Conservation (phyloP, 2,329 filamentous ascomycete species). For the Fusarium kyushuense region DNA sequence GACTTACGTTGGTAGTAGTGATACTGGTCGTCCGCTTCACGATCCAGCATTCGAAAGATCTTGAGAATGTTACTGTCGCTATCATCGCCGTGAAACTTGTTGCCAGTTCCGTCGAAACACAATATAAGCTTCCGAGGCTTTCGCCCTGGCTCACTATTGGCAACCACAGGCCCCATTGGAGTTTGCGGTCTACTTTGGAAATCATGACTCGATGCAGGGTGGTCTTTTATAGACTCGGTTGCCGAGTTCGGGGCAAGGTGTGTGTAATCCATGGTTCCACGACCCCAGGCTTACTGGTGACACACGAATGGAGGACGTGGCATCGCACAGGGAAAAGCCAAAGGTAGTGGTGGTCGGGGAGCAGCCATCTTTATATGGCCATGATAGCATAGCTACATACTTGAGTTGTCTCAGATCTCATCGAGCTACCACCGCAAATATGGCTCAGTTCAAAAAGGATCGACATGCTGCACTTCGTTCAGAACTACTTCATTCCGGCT, state of each 20-base stretch:
- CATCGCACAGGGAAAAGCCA: neutral
- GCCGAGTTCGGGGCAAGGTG: slow-evolving; percentile 42
- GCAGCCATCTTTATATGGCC: slow-evolving; percentile 32
- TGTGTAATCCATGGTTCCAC: slow-evolving; percentile 43
- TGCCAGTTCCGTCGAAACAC: slow-evolving; percentile 73
- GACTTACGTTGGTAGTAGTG: slow-evolving; percentile 72
- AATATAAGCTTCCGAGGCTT: slow-evolving; percentile 64
- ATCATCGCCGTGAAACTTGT: slow-evolving; percentile 72
- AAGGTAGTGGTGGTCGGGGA: slow-evolving; percentile 5
- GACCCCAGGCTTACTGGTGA: neutral
- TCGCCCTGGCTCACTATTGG: slow-evolving; percentile 30
- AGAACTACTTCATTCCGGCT: slow-evolving; percentile 24
- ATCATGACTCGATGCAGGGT: slow-evolving; percentile 29
- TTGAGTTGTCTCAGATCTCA: slow-evolving; percentile 30
- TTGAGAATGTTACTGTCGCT: slow-evolving; percentile 76
- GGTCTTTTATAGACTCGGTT: slow-evolving; percentile 28
- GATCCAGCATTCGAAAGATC: slow-evolving; percentile 77
- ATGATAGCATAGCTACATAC: neutral
- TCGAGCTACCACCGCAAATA: slow-evolving; percentile 5
- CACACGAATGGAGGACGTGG: neutral
- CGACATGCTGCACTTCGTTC: slow-evolving; percentile 5
- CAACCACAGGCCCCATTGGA: slow-evolving; percentile 37
- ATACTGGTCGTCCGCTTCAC: slow-evolving; percentile 70
- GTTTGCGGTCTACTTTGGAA: slow-evolving; percentile 42
- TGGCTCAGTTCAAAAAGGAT: neutral